A percentile compares a stretch with the other conserved stretches of the same genome.
phyloP scores from a whole-genome alignment of 169 alveolate genomes.

The Fabrea salina region DNA sequence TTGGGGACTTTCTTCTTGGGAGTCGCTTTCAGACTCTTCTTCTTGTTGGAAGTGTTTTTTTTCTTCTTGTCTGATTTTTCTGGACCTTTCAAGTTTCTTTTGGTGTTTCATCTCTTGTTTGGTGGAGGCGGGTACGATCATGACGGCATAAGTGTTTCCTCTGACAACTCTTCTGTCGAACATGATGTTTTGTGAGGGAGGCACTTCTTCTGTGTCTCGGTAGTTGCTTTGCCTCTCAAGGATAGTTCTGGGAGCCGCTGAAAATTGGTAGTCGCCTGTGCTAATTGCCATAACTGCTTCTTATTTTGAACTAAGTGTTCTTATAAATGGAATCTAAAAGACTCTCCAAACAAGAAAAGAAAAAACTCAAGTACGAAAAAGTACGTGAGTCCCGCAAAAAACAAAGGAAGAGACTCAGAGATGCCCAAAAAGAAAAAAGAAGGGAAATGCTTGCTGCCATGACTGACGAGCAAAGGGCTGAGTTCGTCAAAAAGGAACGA shows the following conservation, averaged over 20 bases:
- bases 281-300: slow-evolving; percentile 46
- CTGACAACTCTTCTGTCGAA: slow-evolving; percentile 75
- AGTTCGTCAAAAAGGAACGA: not conserved
- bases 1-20: slow-evolving; percentile 56
- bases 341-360: slow-evolving; percentile 30
- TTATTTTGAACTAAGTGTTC: no score
- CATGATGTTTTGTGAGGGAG: slow-evolving; percentile 69
- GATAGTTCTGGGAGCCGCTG: slow-evolving; percentile 65
- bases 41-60: not conserved
- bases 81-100: not conserved
- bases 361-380: not conserved
- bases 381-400: not conserved
- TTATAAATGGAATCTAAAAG: not conserved
- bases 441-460: not conserved
- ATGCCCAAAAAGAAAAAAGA: not conserved
- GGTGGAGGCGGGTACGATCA: slow-evolving; percentile 61
- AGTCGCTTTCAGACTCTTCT: slow-evolving; percentile 52
- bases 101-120: slow-evolving; percentile 17
- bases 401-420: not conserved
- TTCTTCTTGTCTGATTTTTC: slow-evolving; percentile 16
- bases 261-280: slow-evolving; percentile 47
- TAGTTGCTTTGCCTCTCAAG: slow-evolving; percentile 50
- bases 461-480: not conserved
- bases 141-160: slow-evolving; percentile 79
- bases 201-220: slow-evolving; percentile 54